Evolutionary conservation across 2,329 filamentous ascomycete species (phyloP), one percentile per base, ranked within the genome.

Genomic region (Talaromyces sp.): DNA sequence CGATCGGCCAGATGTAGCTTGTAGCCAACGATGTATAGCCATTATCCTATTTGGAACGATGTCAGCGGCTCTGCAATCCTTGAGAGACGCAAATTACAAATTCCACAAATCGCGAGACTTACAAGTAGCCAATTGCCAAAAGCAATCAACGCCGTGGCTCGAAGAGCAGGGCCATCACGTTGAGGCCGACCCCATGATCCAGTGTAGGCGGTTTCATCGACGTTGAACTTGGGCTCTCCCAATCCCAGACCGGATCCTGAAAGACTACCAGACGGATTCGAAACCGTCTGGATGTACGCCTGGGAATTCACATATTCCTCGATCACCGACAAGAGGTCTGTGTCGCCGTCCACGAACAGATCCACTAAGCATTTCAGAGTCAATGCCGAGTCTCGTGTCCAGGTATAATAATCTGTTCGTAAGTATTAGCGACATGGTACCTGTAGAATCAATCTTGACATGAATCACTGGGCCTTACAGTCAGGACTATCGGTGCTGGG

Each of bases 181-280:
- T 94, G 90, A 11, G 90, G 90, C 17, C 90, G 84, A 24, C 88
- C 89, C 90, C 90, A 93, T 5, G 75, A 67, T 24, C 83, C 69
- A 2, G 68, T 88, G 68, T 84, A 91, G 7, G 83, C 77, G 9
- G 77, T 82, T 53, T 82, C 72, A 58, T 91, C 81, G 36, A 84
- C 83, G 51, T 87, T 78, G 72, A 83, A 92, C 72, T 92, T 92
- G 51, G 89, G 82, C 70, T 93, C 89, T 27, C 82, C 89, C 19
- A 46, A 30, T 22, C 43, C 7, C 22, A 93, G 70, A 3, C 81
- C 81, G 14, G 3, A 20, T n/a, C 67, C 68, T 13, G 73, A 70
- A 1, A 82, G 71, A 17, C 73, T 72, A 1, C 88, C 88, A 0
- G 87, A 89, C 0, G 86, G 89, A 70, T 90, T 91, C 5, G 81